phyloP scores from a whole-genome alignment of 2,329 filamentous ascomycete species.

The Fusarium sp. region DNA sequence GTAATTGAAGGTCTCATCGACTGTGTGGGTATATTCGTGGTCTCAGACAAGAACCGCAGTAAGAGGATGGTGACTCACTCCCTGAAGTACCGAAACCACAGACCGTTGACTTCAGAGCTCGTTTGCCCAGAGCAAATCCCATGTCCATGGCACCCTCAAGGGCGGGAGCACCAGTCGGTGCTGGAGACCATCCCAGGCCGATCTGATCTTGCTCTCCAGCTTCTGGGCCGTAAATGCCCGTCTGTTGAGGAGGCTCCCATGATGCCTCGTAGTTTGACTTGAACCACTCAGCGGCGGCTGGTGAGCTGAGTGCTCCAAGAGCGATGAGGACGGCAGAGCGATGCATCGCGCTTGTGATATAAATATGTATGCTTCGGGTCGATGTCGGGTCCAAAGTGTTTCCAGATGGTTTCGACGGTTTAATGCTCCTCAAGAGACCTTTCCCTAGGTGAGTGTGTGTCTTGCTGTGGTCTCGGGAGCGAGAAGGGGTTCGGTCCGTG shows the following conservation, averaged over 20 bases:
- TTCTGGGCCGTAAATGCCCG: conserved; percentile 27
- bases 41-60: not conserved
- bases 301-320: conserved; percentile 44
- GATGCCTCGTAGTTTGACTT: conserved; percentile 45
- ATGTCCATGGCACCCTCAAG: conserved; percentile 50
- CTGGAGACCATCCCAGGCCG: conserved; percentile 51
- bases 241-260: conserved; percentile 51
- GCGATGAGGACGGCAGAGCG: conserved; percentile 42
- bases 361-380: not conserved
- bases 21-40: not conserved
- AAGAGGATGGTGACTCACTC: conserved; percentile 46
- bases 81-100: conserved; percentile 51
- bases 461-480: not conserved
- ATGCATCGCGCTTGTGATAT: conserved; percentile 31
- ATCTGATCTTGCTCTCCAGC: conserved; percentile 43
- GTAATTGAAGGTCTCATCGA: not conserved
- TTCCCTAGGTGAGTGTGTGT: not conserved
- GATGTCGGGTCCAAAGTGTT: not conserved
- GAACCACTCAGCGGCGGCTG: conserved; percentile 44
- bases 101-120: conserved; percentile 45
- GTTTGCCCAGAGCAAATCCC: conserved; percentile 49
- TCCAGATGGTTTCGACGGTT: not conserved
- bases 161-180: conserved; percentile 50
- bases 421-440: not conserved
- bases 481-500: conserved; percentile 7